phyloP scores from a whole-genome alignment of 2,329 filamentous ascomycete species.

The Talaromyces islandicus region DNA sequence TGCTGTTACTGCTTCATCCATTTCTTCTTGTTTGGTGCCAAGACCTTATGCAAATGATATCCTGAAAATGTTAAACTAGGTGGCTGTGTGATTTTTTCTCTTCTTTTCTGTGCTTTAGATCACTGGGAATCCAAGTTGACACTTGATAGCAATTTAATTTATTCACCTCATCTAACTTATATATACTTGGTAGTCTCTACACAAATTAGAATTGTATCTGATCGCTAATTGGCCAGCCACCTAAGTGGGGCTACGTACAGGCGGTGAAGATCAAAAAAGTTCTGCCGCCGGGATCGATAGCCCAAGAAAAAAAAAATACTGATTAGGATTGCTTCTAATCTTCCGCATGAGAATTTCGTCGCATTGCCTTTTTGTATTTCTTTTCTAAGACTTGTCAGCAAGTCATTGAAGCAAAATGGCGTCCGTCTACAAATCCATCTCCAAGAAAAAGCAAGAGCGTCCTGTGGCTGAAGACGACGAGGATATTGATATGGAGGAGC shows the following conservation, averaged over 20 bases:
- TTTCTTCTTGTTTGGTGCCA: not conserved
- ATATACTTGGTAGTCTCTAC: no score
- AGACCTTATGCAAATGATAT: not conserved
- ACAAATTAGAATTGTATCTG: not conserved
- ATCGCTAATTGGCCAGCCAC: not conserved
- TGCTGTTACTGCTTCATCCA: not conserved
- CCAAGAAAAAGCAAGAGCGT: constrained; percentile 47
- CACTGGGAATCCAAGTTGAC: not conserved
- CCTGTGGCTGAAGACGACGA: constrained; percentile 43
- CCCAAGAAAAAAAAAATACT: constrained; percentile 3
- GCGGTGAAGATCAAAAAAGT: constrained; percentile 5
- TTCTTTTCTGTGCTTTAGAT: not conserved
- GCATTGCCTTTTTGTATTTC: not conserved
- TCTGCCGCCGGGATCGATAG: constrained; percentile 7
- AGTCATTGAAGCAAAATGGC: constrained; percentile 48
- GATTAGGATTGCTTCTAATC: not conserved
- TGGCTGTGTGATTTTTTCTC: not conserved
- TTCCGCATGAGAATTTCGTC: not conserved
- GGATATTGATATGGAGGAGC: constrained; percentile 33
- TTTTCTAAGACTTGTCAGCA: not conserved
- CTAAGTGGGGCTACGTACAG: not conserved
- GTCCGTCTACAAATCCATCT: constrained; percentile 68
- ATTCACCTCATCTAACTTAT: not conserved
- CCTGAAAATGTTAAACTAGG: not conserved
- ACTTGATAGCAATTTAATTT: not conserved